Conservation (phyloP, 2,329 filamentous ascomycete genomes). For the Alternaria longipes region DNA sequence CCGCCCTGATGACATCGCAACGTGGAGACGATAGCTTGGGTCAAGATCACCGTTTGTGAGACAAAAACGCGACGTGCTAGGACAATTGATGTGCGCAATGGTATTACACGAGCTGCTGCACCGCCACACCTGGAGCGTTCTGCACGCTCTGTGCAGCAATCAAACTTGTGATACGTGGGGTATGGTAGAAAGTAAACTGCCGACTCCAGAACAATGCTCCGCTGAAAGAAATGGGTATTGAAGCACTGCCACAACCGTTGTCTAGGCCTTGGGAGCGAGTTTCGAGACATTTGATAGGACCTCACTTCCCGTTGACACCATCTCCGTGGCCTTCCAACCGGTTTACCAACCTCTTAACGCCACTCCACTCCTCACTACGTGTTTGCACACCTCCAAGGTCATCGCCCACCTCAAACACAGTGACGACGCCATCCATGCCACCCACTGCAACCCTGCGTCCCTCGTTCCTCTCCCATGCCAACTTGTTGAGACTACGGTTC, state of each 20-base stretch:
- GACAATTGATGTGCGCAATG: background rate
- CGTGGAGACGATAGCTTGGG: slow-evolving; percentile 1
- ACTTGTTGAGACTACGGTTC: slow-evolving; percentile 88
- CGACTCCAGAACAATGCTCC: slow-evolving; percentile 6
- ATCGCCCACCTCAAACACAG: slow-evolving; percentile 88
- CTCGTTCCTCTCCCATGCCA: slow-evolving; percentile 91
- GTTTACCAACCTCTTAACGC: slow-evolving; percentile 87
- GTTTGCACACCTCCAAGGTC: slow-evolving; percentile 87
- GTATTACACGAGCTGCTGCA: background rate
- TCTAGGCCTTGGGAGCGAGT: background rate
- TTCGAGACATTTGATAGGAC: background rate
- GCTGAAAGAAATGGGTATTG: slow-evolving; percentile 9
- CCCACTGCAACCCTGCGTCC: slow-evolving; percentile 88
- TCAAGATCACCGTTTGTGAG: background rate
- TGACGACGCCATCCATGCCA: slow-evolving; percentile 88
- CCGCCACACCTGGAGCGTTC: slow-evolving; percentile 5
- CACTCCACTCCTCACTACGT: slow-evolving; percentile 89
- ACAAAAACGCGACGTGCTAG: background rate
- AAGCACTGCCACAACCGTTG: slow-evolving; percentile 3
- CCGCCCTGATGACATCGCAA: slow-evolving; percentile 1
- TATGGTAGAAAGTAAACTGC: slow-evolving; percentile 6
- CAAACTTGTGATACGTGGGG: background rate
- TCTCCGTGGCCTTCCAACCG: slow-evolving; percentile 67
- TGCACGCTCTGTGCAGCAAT: background rate
- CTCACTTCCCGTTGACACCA: slow-evolving; percentile 35